phyloP scores from a whole-genome alignment of 495 filamentous ascomycete genomes.

The Corynascus novoguineensis region DNA sequence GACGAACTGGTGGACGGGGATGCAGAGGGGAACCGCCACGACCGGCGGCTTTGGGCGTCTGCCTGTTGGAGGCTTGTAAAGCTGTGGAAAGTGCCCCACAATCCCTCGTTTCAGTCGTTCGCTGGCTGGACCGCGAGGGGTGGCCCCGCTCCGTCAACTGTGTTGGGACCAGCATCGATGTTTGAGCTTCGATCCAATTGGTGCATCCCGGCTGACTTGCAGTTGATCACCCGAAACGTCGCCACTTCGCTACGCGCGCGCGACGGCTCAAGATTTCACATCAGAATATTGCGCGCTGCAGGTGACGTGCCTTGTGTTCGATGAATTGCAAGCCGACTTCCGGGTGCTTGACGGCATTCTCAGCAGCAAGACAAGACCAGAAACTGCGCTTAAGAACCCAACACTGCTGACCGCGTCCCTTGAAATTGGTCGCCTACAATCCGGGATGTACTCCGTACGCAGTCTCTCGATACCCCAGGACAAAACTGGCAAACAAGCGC shows the following conservation, averaged over 20 bases:
- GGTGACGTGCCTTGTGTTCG: not conserved
- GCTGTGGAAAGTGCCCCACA: slow-evolving; percentile 4
- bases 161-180: not conserved
- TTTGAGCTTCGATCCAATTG: not conserved
- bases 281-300: slow-evolving; percentile 3
- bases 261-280: slow-evolving; percentile 13
- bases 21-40: too few species aligned
- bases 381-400: not conserved
- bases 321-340: not conserved
- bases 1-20: slow-evolving; percentile 19
- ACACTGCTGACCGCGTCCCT: too few species aligned
- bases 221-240: slow-evolving; percentile 9
- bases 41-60: too few species aligned
- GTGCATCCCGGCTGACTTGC: slow-evolving; percentile 12
- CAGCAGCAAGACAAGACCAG: not conserved
- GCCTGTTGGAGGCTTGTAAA: too few species aligned
- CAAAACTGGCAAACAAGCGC: not conserved
- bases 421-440: not conserved
- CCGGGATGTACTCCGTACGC: too few species aligned
- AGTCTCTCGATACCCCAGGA: too few species aligned
- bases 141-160: not conserved
- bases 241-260: slow-evolving; percentile 24
- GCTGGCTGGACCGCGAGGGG: not conserved
- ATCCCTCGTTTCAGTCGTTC: not conserved
- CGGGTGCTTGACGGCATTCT: not conserved